Conservation (phyloP, 2,329 filamentous ascomycete species). For the Macrophomina phaseolina region DNA sequence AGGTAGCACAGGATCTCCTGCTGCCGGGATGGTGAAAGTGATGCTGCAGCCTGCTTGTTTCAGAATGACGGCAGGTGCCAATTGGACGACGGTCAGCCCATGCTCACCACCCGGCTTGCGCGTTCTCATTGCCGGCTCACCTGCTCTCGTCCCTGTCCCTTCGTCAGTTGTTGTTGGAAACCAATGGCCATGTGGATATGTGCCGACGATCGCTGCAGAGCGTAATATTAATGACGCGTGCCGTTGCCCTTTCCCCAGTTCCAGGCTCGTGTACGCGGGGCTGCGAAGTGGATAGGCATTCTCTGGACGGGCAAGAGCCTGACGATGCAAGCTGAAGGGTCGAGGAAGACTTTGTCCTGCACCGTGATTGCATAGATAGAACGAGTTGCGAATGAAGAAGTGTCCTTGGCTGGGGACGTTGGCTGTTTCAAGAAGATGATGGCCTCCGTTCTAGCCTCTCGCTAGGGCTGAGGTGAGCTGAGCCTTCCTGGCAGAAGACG, state of each 20-base stretch:
- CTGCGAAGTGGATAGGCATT: neutral
- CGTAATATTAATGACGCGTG: conserved; percentile 9
- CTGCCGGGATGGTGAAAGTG: neutral
- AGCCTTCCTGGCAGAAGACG: neutral
- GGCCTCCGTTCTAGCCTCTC: neutral
- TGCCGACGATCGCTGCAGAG: conserved; percentile 14
- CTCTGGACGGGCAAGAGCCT: neutral
- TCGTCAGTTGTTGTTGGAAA: neutral
- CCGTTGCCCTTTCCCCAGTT: neutral
- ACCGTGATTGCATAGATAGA: neutral
- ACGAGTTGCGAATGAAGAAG: neutral
- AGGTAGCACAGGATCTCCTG: conserved; percentile 12
- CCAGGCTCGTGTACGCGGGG: neutral
- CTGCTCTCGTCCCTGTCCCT: conserved; percentile 3
- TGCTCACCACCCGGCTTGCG: conserved; percentile 22
- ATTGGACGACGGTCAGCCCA: conserved; percentile 21
- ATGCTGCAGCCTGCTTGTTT: conserved; percentile 20
- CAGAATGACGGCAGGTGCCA: conserved; percentile 11
- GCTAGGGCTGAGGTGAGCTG: conserved; percentile 21
- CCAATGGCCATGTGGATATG: conserved; percentile 3
- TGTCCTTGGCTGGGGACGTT: neutral
- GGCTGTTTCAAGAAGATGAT: conserved; percentile 6
- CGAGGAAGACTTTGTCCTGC: neutral
- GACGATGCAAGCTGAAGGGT: too few relatives aligned
- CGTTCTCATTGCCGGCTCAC: conserved; percentile 10